These are phyloP conservation scores for Cornus controversa DNA, from an alignment of 148 eudicot genomes.

Conservation along the genomic window DNA sequence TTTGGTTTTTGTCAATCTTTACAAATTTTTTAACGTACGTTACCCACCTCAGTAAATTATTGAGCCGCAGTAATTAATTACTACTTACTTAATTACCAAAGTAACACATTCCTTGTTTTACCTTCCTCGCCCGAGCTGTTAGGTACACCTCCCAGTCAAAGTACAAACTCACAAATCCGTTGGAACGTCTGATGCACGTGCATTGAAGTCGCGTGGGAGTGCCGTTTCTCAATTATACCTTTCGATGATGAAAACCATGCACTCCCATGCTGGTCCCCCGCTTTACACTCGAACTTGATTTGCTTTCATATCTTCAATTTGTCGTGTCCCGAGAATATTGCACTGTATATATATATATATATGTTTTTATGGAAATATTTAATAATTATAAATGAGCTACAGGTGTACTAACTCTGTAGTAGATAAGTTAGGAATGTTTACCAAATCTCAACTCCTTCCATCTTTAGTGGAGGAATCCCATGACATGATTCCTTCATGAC, in stretches of 20 bases:
- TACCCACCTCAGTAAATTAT: neutral
- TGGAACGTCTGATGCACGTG: neutral
- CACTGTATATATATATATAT: neutral
- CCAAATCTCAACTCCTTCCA: neutral
- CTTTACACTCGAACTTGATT: neutral
- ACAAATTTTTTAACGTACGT: neutral
- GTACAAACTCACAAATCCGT: neutral
- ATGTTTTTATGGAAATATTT: neutral
- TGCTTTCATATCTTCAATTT: neutral
- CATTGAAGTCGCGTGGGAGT: neutral
- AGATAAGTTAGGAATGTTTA: neutral
- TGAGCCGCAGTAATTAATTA: neutral
- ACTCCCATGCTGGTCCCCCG: neutral
- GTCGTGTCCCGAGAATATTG: neutral
- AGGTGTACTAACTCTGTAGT: neutral
- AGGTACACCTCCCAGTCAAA: neutral
- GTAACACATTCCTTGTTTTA: neutral
- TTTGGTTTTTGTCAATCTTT: neutral
- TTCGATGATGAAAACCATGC: conserved; percentile 2
- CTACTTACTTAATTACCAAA: neutral
- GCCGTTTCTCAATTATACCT: neutral
- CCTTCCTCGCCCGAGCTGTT: neutral
- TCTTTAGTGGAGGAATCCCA: neutral
- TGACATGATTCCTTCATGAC: no score
- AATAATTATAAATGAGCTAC: neutral